Percentiles rank a stretch among this genome's conserved stretches.
Conservation (phyloP, 2,329 filamentous ascomycete species). For the Monilinia laxa region DNA sequence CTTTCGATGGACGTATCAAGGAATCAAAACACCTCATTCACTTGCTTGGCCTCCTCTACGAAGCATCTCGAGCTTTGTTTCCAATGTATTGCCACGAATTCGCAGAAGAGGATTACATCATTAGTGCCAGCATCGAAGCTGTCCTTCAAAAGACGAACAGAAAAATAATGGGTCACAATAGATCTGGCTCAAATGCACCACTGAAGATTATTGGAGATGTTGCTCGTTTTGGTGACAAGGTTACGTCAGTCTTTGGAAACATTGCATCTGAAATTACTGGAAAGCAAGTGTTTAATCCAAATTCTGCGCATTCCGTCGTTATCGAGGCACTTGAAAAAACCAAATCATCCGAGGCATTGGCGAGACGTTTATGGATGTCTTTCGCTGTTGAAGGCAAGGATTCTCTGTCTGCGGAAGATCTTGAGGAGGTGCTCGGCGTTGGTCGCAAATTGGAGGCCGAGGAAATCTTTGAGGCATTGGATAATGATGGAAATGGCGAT, state of each 20-base stretch:
- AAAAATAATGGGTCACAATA: conserved; percentile 43
- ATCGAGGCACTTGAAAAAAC: conserved; percentile 84
- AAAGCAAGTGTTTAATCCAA: conserved; percentile 91
- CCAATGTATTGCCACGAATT: conserved; percentile 93
- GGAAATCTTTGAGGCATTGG: conserved; percentile 77
- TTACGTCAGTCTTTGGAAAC: conserved; percentile 90
- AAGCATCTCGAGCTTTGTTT: conserved; percentile 84
- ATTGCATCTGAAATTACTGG: conserved; percentile 93
- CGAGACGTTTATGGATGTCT: conserved; percentile 96
- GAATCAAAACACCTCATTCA: conserved; percentile 84
- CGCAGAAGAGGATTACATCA: conserved; percentile 84
- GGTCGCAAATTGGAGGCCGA: conserved; percentile 75
- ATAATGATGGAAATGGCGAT: conserved; percentile 87
- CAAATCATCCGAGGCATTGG: conserved; percentile 82
- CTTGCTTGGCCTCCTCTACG: conserved; percentile 81
- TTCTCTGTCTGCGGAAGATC: conserved; percentile 73
- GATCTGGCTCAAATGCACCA: conserved; percentile 67
- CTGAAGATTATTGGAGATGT: conserved; percentile 73
- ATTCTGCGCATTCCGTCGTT: conserved; percentile 85
- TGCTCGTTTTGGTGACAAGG: conserved; percentile 84
- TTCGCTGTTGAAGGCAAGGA: conserved; percentile 91
- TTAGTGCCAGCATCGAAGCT: conserved; percentile 79
- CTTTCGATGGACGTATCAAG: conserved; percentile 79
- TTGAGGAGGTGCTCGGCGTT: conserved; percentile 81
- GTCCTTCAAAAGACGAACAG: conserved; percentile 59